Percentiles rank a stretch among this genome's conserved stretches.
phyloP scores from a whole-genome alignment of 306 rosid genomes.

The Malus domestica region ASM211411v1 NC_041801.1:23477001-23477500 shows the following conservation, averaged over 20 bases:
- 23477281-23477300: background rate
- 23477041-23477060: background rate
- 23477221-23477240: background rate
- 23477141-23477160: background rate
- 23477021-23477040: slow-evolving; percentile 79
- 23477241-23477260: background rate
- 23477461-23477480: background rate
- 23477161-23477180: background rate
- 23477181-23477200: background rate
- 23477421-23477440: background rate
- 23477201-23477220: background rate
- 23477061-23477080: background rate
- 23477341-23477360: too few relatives aligned
- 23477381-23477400: background rate
- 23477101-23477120: background rate
- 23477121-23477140: background rate
- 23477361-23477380: too few relatives aligned
- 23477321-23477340: background rate
- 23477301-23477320: background rate
- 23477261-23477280: background rate
- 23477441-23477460: background rate
- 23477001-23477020: slow-evolving; percentile 97
- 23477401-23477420: background rate
- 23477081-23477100: background rate
- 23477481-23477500: slow-evolving; percentile 90